phyloP scores from a whole-genome alignment of 2,329 filamentous ascomycete genomes.

The Colletotrichum sp. region DNA sequence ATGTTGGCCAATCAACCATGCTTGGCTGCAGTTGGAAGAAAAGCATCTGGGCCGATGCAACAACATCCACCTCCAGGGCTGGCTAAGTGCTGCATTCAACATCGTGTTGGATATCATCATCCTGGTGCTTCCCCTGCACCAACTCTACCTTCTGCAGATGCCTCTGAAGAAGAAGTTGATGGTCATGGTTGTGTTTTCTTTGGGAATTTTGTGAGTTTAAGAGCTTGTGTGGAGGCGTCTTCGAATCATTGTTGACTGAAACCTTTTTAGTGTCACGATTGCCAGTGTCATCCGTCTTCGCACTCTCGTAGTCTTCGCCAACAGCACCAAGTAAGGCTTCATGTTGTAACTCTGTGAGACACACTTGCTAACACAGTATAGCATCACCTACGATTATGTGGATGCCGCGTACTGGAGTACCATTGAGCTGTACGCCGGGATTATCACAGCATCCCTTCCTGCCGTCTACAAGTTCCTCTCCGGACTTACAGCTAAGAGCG shows the following conservation, averaged over 20 bases:
- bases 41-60: background rate
- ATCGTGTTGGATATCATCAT: constrained; percentile 26
- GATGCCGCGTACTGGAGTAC: constrained; percentile 16
- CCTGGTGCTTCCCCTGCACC: constrained; percentile 21
- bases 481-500: background rate
- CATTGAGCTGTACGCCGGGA: constrained; percentile 4
- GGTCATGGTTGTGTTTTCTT: constrained; percentile 22
- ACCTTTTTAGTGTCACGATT: background rate
- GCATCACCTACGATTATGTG: background rate
- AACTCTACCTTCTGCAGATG: constrained; percentile 24
- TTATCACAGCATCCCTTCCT: constrained; percentile 5
- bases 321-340: background rate
- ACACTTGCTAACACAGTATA: background rate
- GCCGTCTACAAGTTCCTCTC: background rate
- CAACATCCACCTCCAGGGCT: constrained; percentile 5
- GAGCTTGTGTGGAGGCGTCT: background rate
- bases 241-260: background rate
- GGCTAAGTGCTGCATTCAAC: constrained; percentile 19
- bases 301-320: background rate
- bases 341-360: too few species aligned
- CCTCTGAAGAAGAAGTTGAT: constrained; percentile 22
- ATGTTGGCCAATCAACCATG: constrained; percentile 6
- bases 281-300: background rate
- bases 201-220: constrained; percentile 24
- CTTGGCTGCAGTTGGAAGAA: background rate